Percentiles rank a stretch among this genome's conserved stretches.
These are phyloP conservation scores for Colletotrichum lupini DNA, from an alignment of 2,329 filamentous ascomycete genomes.

Conservation along the genomic window DNA sequence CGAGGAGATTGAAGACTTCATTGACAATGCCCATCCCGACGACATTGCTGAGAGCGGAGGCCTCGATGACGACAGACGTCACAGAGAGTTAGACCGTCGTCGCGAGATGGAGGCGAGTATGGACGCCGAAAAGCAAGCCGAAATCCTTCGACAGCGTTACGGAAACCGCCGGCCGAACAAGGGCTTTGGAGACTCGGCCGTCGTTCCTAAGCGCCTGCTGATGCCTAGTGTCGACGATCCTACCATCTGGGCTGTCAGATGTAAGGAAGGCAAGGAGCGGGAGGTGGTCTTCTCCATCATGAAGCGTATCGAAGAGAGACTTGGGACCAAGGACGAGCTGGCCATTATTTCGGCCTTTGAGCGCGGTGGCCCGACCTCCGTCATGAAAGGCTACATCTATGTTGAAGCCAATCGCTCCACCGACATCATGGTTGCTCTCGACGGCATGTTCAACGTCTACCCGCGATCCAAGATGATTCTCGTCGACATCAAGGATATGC, in stretches of 20 bases:
- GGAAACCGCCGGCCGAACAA: slow-evolving; percentile 78
- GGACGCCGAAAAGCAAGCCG: slow-evolving; percentile 94
- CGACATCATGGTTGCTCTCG: slow-evolving; percentile 84
- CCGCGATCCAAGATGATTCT: slow-evolving; percentile 87
- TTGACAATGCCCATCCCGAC: slow-evolving; percentile 90
- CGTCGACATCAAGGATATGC: slow-evolving; percentile 97
- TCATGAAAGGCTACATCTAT: slow-evolving; percentile 95
- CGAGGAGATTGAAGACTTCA: slow-evolving; percentile 84
- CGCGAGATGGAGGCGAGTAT: slow-evolving; percentile 88
- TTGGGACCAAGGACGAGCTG: slow-evolving; percentile 81
- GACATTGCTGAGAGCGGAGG: slow-evolving; percentile 84
- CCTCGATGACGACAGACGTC: slow-evolving; percentile 89
- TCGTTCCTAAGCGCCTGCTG: slow-evolving; percentile 86
- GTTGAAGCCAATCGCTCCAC: slow-evolving; percentile 90
- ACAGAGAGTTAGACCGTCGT: slow-evolving; percentile 92
- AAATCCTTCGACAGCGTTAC: slow-evolving; percentile 87
- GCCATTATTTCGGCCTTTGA: slow-evolving; percentile 93
- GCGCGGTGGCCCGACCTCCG: slow-evolving; percentile 78
- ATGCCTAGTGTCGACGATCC: slow-evolving; percentile 95
- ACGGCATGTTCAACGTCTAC: slow-evolving; percentile 90
- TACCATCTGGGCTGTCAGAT: slow-evolving; percentile 93
- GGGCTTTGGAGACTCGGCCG: slow-evolving; percentile 74
- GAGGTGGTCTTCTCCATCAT: slow-evolving; percentile 90
- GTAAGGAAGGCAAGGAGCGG: slow-evolving; percentile 94
- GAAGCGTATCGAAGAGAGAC: slow-evolving; percentile 86